Evolutionary conservation across 805 yeast genomes (phyloP), one percentile per base, ranked within the genome.

Genomic region (Metschnikowia gelsemii): DNA sequence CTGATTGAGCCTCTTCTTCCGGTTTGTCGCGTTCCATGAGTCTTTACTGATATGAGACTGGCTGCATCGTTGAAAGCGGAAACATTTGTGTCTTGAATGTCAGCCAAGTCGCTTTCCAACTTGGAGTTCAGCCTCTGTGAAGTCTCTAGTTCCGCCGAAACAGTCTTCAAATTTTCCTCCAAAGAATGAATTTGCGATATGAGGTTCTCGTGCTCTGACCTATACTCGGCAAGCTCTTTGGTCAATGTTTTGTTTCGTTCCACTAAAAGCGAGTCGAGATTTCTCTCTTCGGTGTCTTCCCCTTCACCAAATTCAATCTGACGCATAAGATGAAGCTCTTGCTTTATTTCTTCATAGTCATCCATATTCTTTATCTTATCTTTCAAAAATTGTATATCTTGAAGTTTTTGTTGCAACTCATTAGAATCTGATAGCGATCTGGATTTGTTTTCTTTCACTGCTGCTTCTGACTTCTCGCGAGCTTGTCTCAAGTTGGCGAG

Each of bases 281-380:
- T 52, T 9, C 49, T 58, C 7, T 55, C 56, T 5, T 54, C 61
- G 8, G 56, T 64, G 21, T 54, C 63, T 18, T 63, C 69, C 3
- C 59, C 68, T 12, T 64, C 68, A 3, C 90, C 90, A 63, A 88
- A 84, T 54, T 86, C 87, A 27, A 88, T 82, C 48, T 82, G 81
- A 57, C 84, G 80, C 46, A 89, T 59, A 19, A 88, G 76, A 14
- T 74, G 76, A 49, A 90, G 67, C 55, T 90, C 96, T 36, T 78
- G 76, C 58, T 87, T 88, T 35, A 89, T 59, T 47, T 87, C 89
- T 38, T 85, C 89, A 61, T 90, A 89, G 57, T 89, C 96, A 2
- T 73, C 64, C 38, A 80, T 77, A 23, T 67, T 60, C 3, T 66
- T 64, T 32, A 84, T 56, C 42, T 76, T 75, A 19, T 65, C 63